Evolutionary conservation across 106 monocot species (phyloP), one percentile per base, ranked within the genome.

Genomic region (Dactylorhiza incarnata): DNA sequence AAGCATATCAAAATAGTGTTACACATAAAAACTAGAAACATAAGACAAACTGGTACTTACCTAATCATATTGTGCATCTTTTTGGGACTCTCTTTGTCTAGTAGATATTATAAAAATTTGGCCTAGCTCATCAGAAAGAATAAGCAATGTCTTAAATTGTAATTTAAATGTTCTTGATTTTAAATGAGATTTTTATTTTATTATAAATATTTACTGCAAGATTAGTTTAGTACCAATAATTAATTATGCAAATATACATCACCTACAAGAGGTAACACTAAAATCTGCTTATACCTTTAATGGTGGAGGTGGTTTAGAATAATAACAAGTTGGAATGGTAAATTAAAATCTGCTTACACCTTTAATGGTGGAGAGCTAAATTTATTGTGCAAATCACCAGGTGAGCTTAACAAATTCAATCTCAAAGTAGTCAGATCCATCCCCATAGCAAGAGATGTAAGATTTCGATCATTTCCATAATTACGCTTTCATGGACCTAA

Each of bases 1-100:
- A 14, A 47, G 58, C 20, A 62, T 15, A 75, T 75, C 16, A 80
- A 13, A 17, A 37, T 0, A 71, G 0, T 68, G 45, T 66, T 68
- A 24, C 17, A 71, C 22, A 19, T 74, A 43, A 74, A 49, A 45
- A 20, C 6, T 37, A 55, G n/a, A 61, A 58, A 6, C 78, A 75
- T 13, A n/a, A 51, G 48, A 45, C 61, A 48, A 65, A 14, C 9
- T 47, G 8, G 13, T 26, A 16, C n/a, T 25, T 73, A 93, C 97
- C 91, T 97, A 94, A 79, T 97, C 97, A 88, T 91, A 97, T 83
- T 94, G 85, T 48, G 97, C 97, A 85, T 97, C 91, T 79, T 97
- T 94, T 71, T 89, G 93, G 49, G 97, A 91, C 75, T 91, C 97
- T 72, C 97, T 94, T 85, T 97, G 91, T 20, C 97, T 94, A 9